Percentiles rank a stretch among this genome's conserved stretches.
Evolutionary conservation across 2,329 filamentous ascomycete species (phyloP).

Genomic region (Ceratocystis papillata): DNA sequence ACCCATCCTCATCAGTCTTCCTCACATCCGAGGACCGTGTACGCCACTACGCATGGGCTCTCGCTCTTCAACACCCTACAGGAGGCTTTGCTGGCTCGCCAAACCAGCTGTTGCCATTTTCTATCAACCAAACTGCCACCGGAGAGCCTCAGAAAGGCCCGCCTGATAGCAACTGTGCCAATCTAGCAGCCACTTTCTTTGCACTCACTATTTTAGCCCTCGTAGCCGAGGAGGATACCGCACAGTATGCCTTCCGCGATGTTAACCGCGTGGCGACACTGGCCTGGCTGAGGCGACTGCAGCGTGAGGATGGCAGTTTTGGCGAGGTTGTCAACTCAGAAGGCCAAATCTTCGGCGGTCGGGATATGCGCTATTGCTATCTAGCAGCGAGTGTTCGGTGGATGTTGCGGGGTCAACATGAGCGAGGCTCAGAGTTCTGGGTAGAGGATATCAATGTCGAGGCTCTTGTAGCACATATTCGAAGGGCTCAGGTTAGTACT

Average conservation of each 20-base stretch:
- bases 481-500: constrained; percentile 43
- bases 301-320: constrained; percentile 80
- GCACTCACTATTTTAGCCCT: constrained; percentile 61
- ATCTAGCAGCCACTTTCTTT: constrained; percentile 81
- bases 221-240: constrained; percentile 38
- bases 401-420: constrained; percentile 58
- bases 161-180: constrained; percentile 37
- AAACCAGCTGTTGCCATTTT: constrained; percentile 43
- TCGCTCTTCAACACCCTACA: constrained; percentile 69
- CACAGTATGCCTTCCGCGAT: constrained; percentile 42
- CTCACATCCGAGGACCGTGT: constrained; percentile 38
- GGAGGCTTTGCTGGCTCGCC: constrained; percentile 87
- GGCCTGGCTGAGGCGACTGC: constrained; percentile 62
- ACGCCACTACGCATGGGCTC: constrained; percentile 61
- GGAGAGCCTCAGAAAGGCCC: background rate
- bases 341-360: constrained; percentile 57
- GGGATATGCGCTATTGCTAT: constrained; percentile 81
- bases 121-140: constrained; percentile 27
- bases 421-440: constrained; percentile 41
- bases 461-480: constrained; percentile 58
- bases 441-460: constrained; percentile 66
- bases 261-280: constrained; percentile 60
- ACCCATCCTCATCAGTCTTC: constrained; percentile 35
- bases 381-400: constrained; percentile 71
- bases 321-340: constrained; percentile 62